These are phyloP conservation scores for Aspergillus alliaceus DNA, from an alignment of 2,329 filamentous ascomycete genomes.

Conservation along the genomic window DNA sequence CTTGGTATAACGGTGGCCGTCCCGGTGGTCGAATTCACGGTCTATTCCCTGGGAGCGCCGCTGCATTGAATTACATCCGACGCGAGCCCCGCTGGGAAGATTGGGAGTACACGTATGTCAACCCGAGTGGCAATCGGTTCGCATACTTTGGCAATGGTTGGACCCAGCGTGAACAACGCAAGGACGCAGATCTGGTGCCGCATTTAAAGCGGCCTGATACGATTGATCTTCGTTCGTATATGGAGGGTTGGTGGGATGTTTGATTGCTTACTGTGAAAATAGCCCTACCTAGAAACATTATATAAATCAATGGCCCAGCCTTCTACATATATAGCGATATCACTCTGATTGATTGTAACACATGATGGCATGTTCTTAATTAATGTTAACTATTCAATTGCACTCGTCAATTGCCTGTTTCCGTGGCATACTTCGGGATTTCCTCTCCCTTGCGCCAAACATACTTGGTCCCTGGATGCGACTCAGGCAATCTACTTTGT, in stretches of 20 bases:
- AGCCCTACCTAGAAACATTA: neutral
- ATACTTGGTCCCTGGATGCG: conserved; percentile 38
- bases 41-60: conserved; percentile 68
- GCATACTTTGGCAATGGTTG: conserved; percentile 68
- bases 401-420: conserved; percentile 2
- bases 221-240: conserved; percentile 61
- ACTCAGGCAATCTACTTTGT: conserved; percentile 30
- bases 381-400: no score
- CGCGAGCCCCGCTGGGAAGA: conserved; percentile 61
- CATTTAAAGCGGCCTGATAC: conserved; percentile 60
- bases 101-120: conserved; percentile 54
- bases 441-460: conserved; percentile 37
- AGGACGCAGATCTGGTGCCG: conserved; percentile 59
- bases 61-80: conserved; percentile 60
- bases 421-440: conserved; percentile 29
- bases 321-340: no score
- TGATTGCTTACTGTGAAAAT: conserved; percentile 8
- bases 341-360: no score
- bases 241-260: conserved; percentile 68
- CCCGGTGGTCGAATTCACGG: conserved; percentile 66
- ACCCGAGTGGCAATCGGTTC: conserved; percentile 44
- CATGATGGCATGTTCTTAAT: no score
- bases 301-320: no score
- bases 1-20: conserved; percentile 69
- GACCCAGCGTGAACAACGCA: conserved; percentile 59